Percentiles rank a stretch among this genome's conserved stretches.
These are phyloP conservation scores for Cytidiella melzeri DNA, from an alignment of 768 basidiomycete species.

Conservation along the genomic window DNA sequence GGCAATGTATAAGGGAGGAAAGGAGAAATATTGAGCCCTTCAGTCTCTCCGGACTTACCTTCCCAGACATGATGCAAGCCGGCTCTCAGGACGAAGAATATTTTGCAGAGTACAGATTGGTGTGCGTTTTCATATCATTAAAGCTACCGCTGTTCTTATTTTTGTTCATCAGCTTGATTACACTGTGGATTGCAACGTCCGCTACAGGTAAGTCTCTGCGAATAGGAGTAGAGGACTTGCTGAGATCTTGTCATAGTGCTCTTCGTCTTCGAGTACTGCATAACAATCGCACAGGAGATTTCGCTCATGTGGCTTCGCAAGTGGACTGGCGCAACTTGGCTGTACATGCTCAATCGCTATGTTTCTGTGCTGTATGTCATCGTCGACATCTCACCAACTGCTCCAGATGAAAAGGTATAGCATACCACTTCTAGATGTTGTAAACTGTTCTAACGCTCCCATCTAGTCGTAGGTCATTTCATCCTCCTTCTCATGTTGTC, in stretches of 20 bases:
- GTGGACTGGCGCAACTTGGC: slow-evolving; percentile 7
- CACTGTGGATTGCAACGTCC: neutral
- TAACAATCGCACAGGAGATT: slow-evolving; percentile 15
- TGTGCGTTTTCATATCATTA: too few species aligned
- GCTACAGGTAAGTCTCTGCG: neutral
- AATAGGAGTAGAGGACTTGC: neutral
- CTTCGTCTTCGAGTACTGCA: slow-evolving; percentile 12
- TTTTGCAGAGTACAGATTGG: too few species aligned
- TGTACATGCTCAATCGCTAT: slow-evolving; percentile 15
- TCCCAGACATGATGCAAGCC: too few species aligned
- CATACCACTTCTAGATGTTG: neutral
- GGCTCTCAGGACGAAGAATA: too few species aligned
- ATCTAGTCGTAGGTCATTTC: too few species aligned
- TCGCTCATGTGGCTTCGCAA: slow-evolving; percentile 8
- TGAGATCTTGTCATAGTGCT: slow-evolving; percentile 9
- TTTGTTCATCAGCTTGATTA: neutral
- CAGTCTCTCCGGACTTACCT: too few species aligned
- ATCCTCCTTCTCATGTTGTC: too few species aligned
- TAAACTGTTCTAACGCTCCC: too few species aligned
- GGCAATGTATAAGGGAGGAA: too few species aligned
- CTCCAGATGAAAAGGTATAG: neutral
- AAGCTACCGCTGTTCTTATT: too few species aligned
- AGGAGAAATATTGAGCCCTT: too few species aligned
- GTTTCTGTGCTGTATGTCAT: neutral
- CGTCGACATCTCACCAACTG: neutral